Percentiles rank a stretch among this genome's conserved stretches.
These are phyloP conservation scores for Mortierella polycephala DNA, from an alignment of 371 early-diverging fungal genomes.

Conservation along the genomic window DNA sequence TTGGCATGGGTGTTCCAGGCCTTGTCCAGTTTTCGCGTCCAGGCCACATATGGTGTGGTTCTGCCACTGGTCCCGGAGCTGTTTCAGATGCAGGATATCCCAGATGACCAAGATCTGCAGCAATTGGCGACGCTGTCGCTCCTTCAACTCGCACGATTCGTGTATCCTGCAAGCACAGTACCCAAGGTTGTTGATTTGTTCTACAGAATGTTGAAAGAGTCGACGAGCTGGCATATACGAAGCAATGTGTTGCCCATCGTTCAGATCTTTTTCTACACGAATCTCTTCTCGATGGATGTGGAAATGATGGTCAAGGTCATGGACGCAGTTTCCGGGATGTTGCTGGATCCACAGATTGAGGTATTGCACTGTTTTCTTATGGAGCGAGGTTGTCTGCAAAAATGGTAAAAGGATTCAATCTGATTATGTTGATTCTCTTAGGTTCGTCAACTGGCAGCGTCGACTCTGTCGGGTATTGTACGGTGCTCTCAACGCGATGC, in stretches of 20 bases:
- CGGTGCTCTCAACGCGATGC: constrained; percentile 87
- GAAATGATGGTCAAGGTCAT: constrained; percentile 66
- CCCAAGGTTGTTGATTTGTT: constrained; percentile 65
- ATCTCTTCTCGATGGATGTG: constrained; percentile 70
- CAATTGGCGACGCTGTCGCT: constrained; percentile 65
- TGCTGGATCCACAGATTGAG: constrained; percentile 84
- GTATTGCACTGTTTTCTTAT: constrained; percentile 45
- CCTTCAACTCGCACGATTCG: constrained; percentile 61
- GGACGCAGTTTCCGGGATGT: constrained; percentile 68
- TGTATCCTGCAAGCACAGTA: constrained; percentile 68
- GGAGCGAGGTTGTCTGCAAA: not conserved
- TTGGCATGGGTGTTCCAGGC: constrained; percentile 75
- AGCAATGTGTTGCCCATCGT: constrained; percentile 77
- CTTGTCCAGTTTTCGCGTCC: constrained; percentile 61
- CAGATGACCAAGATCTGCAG: constrained; percentile 82
- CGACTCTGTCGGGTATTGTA: constrained; percentile 85
- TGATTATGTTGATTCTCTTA: constrained; percentile 21
- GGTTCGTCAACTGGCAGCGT: constrained; percentile 85
- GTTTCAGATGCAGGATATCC: constrained; percentile 78
- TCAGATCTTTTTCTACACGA: constrained; percentile 83
- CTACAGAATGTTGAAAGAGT: constrained; percentile 61
- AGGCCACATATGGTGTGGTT: constrained; percentile 63
- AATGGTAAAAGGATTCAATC: not conserved
- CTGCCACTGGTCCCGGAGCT: constrained; percentile 68
- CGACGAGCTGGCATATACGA: constrained; percentile 80